Evolutionary conservation across 1,284 basidiomycete genomes (phyloP).

Genomic region (Coriolopsis trogii): DNA sequence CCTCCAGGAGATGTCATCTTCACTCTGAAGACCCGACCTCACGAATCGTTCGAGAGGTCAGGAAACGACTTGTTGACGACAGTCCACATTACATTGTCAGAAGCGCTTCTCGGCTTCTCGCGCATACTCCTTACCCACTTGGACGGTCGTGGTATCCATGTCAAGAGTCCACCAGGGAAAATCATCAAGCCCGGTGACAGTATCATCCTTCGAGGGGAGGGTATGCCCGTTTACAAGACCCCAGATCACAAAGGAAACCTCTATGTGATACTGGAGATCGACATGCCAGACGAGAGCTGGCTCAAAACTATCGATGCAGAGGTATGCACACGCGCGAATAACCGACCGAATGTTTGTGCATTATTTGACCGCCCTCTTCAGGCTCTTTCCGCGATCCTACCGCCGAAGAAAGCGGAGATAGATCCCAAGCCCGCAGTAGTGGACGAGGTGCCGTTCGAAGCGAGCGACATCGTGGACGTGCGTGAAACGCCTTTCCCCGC

Average conservation of each 20-base stretch:
- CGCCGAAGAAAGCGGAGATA: slow-evolving; percentile 73
- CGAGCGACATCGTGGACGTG: slow-evolving; percentile 78
- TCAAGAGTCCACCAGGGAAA: slow-evolving; percentile 73
- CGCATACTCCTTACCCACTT: slow-evolving; percentile 87
- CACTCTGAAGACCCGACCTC: slow-evolving; percentile 67
- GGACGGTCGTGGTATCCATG: slow-evolving; percentile 84
- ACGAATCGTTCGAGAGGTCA: slow-evolving; percentile 81
- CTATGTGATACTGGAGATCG: slow-evolving; percentile 79
- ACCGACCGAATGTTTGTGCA: too few relatives aligned
- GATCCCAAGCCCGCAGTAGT: slow-evolving; percentile 72
- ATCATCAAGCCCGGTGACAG: slow-evolving; percentile 76
- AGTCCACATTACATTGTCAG: slow-evolving; percentile 86
- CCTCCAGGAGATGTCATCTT: slow-evolving; percentile 91
- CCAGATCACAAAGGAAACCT: slow-evolving; percentile 78
- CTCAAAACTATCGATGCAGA: slow-evolving; percentile 57
- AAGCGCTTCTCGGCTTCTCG: slow-evolving; percentile 89
- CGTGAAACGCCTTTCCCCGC: slow-evolving; percentile 73
- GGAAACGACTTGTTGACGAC: slow-evolving; percentile 78
- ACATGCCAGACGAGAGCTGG: slow-evolving; percentile 83
- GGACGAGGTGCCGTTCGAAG: slow-evolving; percentile 73
- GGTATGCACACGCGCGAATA: too few relatives aligned
- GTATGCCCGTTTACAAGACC: slow-evolving; percentile 80
- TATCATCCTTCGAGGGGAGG: slow-evolving; percentile 79
- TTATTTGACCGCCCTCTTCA: too few relatives aligned
- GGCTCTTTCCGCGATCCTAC: slow-evolving; percentile 69